A percentile compares a stretch with the other conserved stretches of the same genome.
Conservation (phyloP, 2,329 filamentous ascomycete species). For the Exophiala sp. region DNA sequence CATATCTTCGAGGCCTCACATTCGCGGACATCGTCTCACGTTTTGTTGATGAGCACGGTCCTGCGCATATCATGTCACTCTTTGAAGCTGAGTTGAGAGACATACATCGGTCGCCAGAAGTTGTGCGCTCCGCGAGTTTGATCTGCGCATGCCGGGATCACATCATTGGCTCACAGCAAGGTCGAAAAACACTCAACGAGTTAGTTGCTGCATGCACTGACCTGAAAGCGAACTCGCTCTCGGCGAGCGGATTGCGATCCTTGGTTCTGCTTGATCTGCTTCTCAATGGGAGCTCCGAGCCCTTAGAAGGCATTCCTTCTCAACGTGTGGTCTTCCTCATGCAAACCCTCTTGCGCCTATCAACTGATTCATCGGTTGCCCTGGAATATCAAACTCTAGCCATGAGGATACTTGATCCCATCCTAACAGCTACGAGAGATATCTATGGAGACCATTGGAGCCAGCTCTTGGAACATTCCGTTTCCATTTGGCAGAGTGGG, state of each 20-base stretch:
- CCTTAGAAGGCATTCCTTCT: constrained; percentile 46
- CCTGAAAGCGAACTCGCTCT: constrained; percentile 7
- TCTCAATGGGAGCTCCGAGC: constrained; percentile 46
- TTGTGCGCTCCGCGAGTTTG: constrained; percentile 47
- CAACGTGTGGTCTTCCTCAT: constrained; percentile 78
- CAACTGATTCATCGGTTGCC: constrained; percentile 52
- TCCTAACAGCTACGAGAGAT: constrained; percentile 72
- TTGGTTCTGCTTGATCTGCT: constrained; percentile 55
- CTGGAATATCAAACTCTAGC: constrained; percentile 37
- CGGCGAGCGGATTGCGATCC: constrained; percentile 24
- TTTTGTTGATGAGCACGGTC: constrained; percentile 29
- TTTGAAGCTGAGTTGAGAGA: constrained; percentile 33
- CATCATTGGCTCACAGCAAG: constrained; percentile 46
- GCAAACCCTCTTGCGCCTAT: constrained; percentile 68
- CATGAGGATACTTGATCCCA: constrained; percentile 44
- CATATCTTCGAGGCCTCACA: constrained; percentile 40
- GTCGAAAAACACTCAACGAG: constrained; percentile 57
- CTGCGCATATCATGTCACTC: constrained; percentile 32
- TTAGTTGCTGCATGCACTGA: constrained; percentile 59
- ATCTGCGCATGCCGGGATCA: constrained; percentile 49
- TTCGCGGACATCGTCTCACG: constrained; percentile 40
- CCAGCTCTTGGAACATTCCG: constrained; percentile 57
- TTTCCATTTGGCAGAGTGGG: constrained; percentile 55
- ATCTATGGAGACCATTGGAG: constrained; percentile 90
- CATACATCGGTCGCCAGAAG: constrained; percentile 38